Evolutionary conservation across 495 filamentous ascomycete genomes (phyloP).

Genomic region (Umbilicaria muhlenbergii): DNA sequence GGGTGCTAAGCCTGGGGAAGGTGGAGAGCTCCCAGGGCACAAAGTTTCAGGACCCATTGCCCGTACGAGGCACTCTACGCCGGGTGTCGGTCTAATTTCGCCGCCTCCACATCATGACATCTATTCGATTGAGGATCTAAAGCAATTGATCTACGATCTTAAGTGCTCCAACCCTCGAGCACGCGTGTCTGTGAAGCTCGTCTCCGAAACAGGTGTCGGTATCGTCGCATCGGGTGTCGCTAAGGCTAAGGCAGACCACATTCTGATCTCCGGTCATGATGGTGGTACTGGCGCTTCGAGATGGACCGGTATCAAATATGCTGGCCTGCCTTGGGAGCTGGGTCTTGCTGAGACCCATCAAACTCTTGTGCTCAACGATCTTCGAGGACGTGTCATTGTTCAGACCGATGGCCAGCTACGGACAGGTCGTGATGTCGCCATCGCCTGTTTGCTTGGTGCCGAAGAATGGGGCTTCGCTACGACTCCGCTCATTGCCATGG

Average conservation of each 20-base stretch:
- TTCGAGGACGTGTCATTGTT: slow-evolving; percentile 90
- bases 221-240: slow-evolving; percentile 98
- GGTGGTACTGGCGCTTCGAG: slow-evolving; percentile 95
- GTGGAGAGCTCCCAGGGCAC: slow-evolving; percentile 94
- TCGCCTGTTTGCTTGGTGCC: slow-evolving; percentile 89
- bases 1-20: slow-evolving; percentile 96
- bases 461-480: slow-evolving; percentile 99
- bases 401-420: slow-evolving; percentile 95
- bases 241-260: slow-evolving; percentile 96
- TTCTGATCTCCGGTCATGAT: slow-evolving; percentile 95
- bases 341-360: slow-evolving; percentile 98
- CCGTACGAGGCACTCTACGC: slow-evolving; percentile 93
- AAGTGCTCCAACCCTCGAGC: slow-evolving; percentile 95
- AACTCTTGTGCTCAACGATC: slow-evolving; percentile 94
- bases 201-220: slow-evolving; percentile 95
- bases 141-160: slow-evolving; percentile 97
- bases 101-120: slow-evolving; percentile 98
- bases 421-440: slow-evolving; percentile 89
- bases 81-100: slow-evolving; percentile 96
- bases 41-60: slow-evolving; percentile 97
- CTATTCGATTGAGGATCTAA: slow-evolving; percentile 97
- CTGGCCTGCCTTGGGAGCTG: slow-evolving; percentile 94
- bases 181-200: slow-evolving; percentile 95
- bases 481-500: slow-evolving; percentile 90
- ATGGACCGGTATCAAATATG: slow-evolving; percentile 99